Base-by-base conservation (phyloP, 768 basidiomycete species). In the Filobasidium floriforme region DNA sequence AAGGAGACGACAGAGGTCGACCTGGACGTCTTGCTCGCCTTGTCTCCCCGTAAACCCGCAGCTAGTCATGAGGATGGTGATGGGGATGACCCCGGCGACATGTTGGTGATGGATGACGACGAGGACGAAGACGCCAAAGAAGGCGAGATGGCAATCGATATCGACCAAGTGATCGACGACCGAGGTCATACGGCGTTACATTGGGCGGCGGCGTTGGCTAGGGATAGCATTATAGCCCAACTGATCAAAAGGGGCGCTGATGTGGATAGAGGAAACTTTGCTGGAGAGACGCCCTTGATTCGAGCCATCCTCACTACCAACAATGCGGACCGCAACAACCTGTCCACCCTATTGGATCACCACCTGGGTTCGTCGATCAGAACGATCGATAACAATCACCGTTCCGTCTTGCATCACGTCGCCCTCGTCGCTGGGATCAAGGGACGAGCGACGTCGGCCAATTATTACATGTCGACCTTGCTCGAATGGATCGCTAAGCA, bases 101-200 rank as follows among this genome's bases (percentile, higher is more conserved):
- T 24, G 22, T 26, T 26, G 22, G 4, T 57, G 22, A 32, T 26
- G 54, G 54, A 57, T 3, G 54, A 57, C 5, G 54, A 57, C 15
- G 54, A 57, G 24, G 24, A 26, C n/a, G 26, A 32, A 3, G 24
- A 26, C 4, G 46, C 5, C 19, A 51, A 19, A 24, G 46, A 12
- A 24, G 46, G 24, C 19, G 46, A 59, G 9, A 10, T 44, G 41
- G 78, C 77, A 19, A 67, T 80, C n/a, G 90, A 92, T 66, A 80
- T 90, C 59, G 89, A 98, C 74, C 82, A 84, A n/a, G 82, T 94
- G 49, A 84, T 99, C 49, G 96, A 99, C 72, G 90, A 96, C 69
- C 88, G 92, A 72, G 90, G 91, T 0, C 96, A 99, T 77, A 91
- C 92, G 0, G 88, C 93, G 11, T 82, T 99, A 15, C 96, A 99